phyloP scores from a whole-genome alignment of 2,329 filamentous ascomycete species.

The Biscogniauxia sp. region DNA sequence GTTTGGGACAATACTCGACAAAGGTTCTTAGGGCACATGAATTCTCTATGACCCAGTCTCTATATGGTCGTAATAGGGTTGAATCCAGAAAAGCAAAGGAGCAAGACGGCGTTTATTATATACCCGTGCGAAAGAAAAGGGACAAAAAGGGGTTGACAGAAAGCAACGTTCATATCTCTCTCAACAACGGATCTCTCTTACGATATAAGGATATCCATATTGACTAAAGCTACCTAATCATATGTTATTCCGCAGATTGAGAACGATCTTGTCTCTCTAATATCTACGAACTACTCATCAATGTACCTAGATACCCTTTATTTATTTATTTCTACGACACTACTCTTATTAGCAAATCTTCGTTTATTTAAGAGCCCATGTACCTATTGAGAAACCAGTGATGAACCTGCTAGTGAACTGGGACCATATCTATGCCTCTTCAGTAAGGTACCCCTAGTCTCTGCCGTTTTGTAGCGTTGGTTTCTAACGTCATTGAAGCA shows the following conservation, averaged over 20 bases:
- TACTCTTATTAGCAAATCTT: background rate
- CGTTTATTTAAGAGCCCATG: too few species aligned
- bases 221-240: background rate
- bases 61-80: background rate
- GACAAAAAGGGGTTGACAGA: background rate
- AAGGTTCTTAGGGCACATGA: background rate
- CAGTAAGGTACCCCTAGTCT: too few species aligned
- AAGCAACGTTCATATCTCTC: background rate
- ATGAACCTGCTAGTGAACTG: background rate
- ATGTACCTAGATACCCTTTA: background rate
- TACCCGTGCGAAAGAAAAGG: background rate
- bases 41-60: background rate
- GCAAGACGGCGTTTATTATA: background rate
- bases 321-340: background rate
- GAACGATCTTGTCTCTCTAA: background rate
- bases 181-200: background rate
- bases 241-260: background rate
- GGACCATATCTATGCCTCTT: too few species aligned
- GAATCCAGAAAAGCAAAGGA: background rate
- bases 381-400: background rate
- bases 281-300: background rate
- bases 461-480: background rate
- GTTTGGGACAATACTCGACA: background rate
- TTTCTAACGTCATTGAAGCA: background rate
- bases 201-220: background rate